Conservation (phyloP, 805 yeast species). For the Tetrapisispora pingtungensis region DNA sequence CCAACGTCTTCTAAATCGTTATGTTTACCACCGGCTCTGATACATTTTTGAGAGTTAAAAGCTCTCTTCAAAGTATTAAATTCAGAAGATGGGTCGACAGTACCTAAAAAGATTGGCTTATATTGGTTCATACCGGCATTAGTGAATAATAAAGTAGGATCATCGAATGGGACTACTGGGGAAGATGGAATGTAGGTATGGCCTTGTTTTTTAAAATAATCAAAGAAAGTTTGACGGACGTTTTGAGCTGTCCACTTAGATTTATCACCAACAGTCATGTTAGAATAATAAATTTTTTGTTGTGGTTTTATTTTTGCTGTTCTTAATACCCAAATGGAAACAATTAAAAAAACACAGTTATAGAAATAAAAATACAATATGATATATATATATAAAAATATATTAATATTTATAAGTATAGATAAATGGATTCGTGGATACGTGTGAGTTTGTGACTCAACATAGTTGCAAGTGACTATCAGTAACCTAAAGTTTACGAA, state of each 20-base stretch:
- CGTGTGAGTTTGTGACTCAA: no score
- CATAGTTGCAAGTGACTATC: no score
- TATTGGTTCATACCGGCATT: constrained; percentile 99
- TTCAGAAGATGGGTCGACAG: constrained; percentile 90
- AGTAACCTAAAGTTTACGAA: no score
- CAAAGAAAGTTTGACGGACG: constrained; percentile 75
- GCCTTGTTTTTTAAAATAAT: constrained; percentile 55
- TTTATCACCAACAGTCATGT: constrained; percentile 28
- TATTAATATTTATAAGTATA: no score
- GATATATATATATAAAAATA: no score
- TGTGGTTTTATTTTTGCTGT: no score
- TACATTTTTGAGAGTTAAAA: constrained; percentile 93
- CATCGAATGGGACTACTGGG: constrained; percentile 94
- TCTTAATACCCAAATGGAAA: no score
- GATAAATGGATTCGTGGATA: no score
- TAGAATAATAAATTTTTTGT: no score
- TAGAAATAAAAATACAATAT: no score
- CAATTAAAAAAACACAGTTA: no score
- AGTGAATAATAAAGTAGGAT: constrained; percentile 91
- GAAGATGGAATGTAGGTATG: constrained; percentile 89
- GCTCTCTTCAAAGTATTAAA: constrained; percentile 80
- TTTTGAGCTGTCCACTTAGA: constrained; percentile 41
- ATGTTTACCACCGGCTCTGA: constrained; percentile 99
- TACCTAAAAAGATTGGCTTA: constrained; percentile 93
- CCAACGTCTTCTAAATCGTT: constrained; percentile 98